Base-by-base conservation (phyloP, 2,329 filamentous ascomycete genomes). In the Chalara sp. region DNA sequence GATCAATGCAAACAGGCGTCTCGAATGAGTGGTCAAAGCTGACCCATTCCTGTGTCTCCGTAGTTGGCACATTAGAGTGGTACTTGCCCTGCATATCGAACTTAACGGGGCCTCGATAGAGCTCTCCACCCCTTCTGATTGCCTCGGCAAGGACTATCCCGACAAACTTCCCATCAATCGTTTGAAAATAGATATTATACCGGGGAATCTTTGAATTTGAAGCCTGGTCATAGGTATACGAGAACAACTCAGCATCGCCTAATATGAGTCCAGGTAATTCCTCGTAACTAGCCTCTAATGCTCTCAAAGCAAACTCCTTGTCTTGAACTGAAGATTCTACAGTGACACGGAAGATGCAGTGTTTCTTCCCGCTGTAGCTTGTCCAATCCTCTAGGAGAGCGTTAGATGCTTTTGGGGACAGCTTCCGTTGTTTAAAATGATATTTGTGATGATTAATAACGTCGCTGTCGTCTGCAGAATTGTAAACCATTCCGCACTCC, bases 1-100 rank as follows among this genome's bases (percentile, higher is more conserved):
- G 74, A 29, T 81, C 83, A 30, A 86, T 75, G 13, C 81, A 80
- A 49, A 84, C 70, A n/a, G 77, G 69, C 3, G 76, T 30, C 72
- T 63, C n/a, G 32, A 44, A 39, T 21, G 13, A 13, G 21, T 29
- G 28, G 21, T 47, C 32, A 29, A 32, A 31, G 5, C 32, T 33
- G 30, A 44, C 54, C 5, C 44, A 48, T 37, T 39, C 28, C 35
- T 49, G 45, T 6, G 32, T 32, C 13, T 44, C 35, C 13, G 8
- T n/a, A 31, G 41, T 43, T 21, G 35, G 35, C n/a, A 44, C 47
- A 44, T 41, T 33, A 21, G 41, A 46, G 8, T 13, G 46, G 13
- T 29, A 31, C 44, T 6, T 30, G 13, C 28, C 31, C 11, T 13
- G 50, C 40, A 7, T 29, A 21, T 21, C 21, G 21, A 21, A n/a